Percentiles rank a stretch among this genome's conserved stretches.
Evolutionary conservation across 169 alveolate genomes (phyloP).

Genomic region (Babesia ovis): DNA sequence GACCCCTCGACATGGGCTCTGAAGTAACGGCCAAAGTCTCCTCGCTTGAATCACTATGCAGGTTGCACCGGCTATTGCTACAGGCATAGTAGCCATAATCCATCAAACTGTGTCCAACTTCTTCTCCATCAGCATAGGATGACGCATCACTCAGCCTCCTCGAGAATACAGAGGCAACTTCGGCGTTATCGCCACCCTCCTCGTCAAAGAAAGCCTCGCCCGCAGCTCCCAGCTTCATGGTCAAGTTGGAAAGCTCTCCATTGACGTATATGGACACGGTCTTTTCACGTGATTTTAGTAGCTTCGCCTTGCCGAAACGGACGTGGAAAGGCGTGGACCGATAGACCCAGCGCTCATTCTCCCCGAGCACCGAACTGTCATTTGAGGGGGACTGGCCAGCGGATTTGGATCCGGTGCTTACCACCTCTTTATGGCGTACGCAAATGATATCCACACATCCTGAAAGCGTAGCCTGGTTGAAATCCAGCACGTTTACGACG

Average conservation of each 20-base stretch:
- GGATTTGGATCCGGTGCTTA: conserved; percentile 1
- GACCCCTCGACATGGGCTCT: background rate
- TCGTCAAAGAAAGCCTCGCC: conserved; percentile 95
- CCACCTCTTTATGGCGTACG: conserved; percentile 82
- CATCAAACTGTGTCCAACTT: conserved; percentile 3
- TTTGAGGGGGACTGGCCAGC: conserved; percentile 1
- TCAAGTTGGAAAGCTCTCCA: conserved; percentile 85
- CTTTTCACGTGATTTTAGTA: conserved; percentile 90
- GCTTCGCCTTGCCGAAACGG: conserved; percentile 94
- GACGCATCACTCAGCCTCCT: conserved; percentile 10
- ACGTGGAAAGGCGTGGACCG: conserved; percentile 94
- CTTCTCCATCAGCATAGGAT: conserved; percentile 7
- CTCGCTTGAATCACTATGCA: background rate
- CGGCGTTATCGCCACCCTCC: conserved; percentile 63
- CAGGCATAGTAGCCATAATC: conserved; percentile 66
- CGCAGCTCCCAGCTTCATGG: conserved; percentile 93
- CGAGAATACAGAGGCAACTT: background rate
- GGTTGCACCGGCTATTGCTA: conserved; percentile 34
- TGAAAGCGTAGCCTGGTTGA: conserved; percentile 90
- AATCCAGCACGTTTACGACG: conserved; percentile 87
- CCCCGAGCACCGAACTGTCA: conserved; percentile 11
- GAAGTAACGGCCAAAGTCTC: background rate
- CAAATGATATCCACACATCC: conserved; percentile 93
- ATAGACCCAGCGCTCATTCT: conserved; percentile 67
- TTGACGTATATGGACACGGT: conserved; percentile 89